These are phyloP conservation scores for Rosa chinensis DNA, from an alignment of 306 rosid genomes.

Conservation along the genomic window DNA sequence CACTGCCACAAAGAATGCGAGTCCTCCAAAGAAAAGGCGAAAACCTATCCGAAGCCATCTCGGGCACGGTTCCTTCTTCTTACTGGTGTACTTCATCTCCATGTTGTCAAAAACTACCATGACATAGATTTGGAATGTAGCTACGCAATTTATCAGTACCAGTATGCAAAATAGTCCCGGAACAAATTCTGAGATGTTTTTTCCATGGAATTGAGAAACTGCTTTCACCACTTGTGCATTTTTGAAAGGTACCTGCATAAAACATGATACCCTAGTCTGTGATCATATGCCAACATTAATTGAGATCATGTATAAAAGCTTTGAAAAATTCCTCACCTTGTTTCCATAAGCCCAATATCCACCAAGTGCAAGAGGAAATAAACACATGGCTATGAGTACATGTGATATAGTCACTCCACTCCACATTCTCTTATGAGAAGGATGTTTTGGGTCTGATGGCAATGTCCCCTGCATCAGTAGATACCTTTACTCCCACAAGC, in stretches of 20 bases:
- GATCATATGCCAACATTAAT: not conserved
- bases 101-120: constrained; percentile 65
- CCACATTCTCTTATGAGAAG: constrained; percentile 46
- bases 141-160: constrained; percentile 38
- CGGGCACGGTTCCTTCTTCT: constrained; percentile 44
- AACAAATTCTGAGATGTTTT: constrained; percentile 36
- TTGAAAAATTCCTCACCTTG: constrained; percentile 30
- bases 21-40: constrained; percentile 53
- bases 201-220: constrained; percentile 34
- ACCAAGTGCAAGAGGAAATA: constrained; percentile 53
- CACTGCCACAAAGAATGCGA: constrained; percentile 48
- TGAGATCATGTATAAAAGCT: not conserved
- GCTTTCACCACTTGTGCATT: constrained; percentile 44
- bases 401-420: constrained; percentile 53
- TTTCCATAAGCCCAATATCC: constrained; percentile 80
- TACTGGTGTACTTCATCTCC: constrained; percentile 41
- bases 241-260: constrained; percentile 34
- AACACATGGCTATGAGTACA: constrained; percentile 38
- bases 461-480: constrained; percentile 59
- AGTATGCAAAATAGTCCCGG: constrained; percentile 43
- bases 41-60: constrained; percentile 29
- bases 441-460: constrained; percentile 42
- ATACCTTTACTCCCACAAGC: not conserved
- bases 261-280: not conserved
- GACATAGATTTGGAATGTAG: constrained; percentile 59